Evolutionary conservation across 2,329 filamentous ascomycete species (phyloP).

Genomic region (Neofusicoccum ribis): DNA sequence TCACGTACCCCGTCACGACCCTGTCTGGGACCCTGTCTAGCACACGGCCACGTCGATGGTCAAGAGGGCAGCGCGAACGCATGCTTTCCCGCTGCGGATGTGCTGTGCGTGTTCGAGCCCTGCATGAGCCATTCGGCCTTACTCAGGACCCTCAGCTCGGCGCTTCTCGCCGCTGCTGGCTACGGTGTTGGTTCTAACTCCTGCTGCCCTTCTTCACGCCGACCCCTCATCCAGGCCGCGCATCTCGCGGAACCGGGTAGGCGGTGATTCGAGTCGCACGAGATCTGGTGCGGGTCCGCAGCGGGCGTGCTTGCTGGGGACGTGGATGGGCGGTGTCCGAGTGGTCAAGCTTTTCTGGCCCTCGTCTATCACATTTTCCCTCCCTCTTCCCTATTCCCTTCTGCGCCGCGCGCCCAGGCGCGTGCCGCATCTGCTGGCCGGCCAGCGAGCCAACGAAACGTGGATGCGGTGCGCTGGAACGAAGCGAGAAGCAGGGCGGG

Average conservation of each 20-base stretch:
- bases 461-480: neutral
- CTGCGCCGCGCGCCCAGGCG: too few relatives aligned
- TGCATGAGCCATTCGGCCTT: slow-evolving; percentile 12
- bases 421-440: neutral
- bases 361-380: neutral
- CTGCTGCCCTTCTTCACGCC: slow-evolving; percentile 3
- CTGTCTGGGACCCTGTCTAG: slow-evolving; percentile 12
- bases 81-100: slow-evolving; percentile 7
- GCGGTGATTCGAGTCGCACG: slow-evolving; percentile 14
- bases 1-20: neutral
- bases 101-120: slow-evolving; percentile 7
- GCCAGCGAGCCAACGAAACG: neutral
- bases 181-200: too few relatives aligned
- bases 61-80: slow-evolving; percentile 3
- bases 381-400: too few relatives aligned
- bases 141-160: neutral
- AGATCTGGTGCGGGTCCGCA: slow-evolving; percentile 17
- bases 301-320: neutral
- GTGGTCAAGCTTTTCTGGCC: neutral
- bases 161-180: neutral
- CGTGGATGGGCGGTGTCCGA: slow-evolving; percentile 12
- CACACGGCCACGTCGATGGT: slow-evolving; percentile 15
- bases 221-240: slow-evolving; percentile 6
- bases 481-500: neutral
- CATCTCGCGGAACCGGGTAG: slow-evolving; percentile 18